Base-by-base conservation (phyloP, 2,329 filamentous ascomycete genomes). In the Leptographium galeiforme region DNA sequence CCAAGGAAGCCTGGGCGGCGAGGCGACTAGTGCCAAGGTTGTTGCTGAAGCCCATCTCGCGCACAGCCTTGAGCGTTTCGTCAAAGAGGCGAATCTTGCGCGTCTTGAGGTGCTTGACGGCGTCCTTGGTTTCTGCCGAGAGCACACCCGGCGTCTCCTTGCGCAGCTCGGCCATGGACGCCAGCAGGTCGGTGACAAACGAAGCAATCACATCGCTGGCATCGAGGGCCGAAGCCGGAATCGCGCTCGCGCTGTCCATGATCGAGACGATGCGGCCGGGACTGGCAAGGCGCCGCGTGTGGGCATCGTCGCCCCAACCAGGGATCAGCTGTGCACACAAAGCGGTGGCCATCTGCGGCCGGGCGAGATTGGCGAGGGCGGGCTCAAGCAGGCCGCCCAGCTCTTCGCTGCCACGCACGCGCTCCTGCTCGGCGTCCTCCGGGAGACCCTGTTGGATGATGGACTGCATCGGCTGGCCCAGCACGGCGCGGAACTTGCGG, bases 81-180 rank as follows among this genome's bases (percentile, higher is more conserved):
- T 89, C 87, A 61, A 95, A 93, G 14, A 97, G 77, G 61, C 89
- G 90, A 45, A 89, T 82, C 70, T 98, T 98, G 61, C 88, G 80
- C 3, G 81, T 82, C 72, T 96, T 97, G 60, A 97, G 79, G 65
- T 96, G 88, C 67, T 94, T 90, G 56, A 96, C 81, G 16, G 78
- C 67, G 12, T 83, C 78, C 64, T 90, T 91, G 66, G 93, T 96
- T 45, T 95, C 90, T 32, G 95, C 87, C 0, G 79, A 95, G 47
- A 95, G 70, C n/a, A 77, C 75, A 0, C 78, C 72, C 0, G 93
- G 93, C 0, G 93, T 98, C 58, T 89, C 85, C 55, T 89, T 88
- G 58, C 85, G 85, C 55, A 97, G 78, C 56, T 89, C 81, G 2
- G 77, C 71, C 58, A 89, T 86, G 1, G 81, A 82, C 0, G 78